Evolutionary conservation across 495 filamentous ascomycete species (phyloP).

Genomic region (Cryomyces antarcticus): DNA sequence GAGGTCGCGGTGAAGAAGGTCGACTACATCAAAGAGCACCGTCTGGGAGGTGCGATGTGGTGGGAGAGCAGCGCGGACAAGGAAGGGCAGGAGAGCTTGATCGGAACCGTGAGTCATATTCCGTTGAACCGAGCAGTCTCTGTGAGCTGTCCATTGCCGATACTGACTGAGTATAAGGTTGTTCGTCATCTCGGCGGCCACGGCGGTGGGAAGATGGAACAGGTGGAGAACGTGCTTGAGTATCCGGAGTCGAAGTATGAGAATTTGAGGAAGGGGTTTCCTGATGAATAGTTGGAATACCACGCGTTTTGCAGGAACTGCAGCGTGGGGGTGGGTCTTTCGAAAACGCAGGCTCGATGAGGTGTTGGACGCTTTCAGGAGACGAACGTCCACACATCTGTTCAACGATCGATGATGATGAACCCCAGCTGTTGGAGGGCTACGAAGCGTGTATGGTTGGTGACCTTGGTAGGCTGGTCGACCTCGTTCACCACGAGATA

Average conservation of each 20-base stretch:
- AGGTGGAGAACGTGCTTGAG: slow-evolving; percentile 5
- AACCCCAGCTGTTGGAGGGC: too few relatives aligned
- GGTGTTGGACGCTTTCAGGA: too few relatives aligned
- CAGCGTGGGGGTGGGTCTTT: too few relatives aligned
- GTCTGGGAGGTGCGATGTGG: slow-evolving; percentile 70
- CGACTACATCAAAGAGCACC: slow-evolving; percentile 36
- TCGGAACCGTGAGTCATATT: not conserved
- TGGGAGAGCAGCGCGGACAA: slow-evolving; percentile 75
- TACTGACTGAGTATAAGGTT: not conserved
- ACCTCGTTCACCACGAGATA: too few relatives aligned
- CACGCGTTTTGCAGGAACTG: too few relatives aligned
- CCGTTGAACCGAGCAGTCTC: not conserved
- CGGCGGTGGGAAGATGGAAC: slow-evolving; percentile 8
- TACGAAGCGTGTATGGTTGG: too few relatives aligned
- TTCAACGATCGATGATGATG: too few relatives aligned
- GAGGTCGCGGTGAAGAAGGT: slow-evolving; percentile 39
- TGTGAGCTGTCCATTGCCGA: not conserved
- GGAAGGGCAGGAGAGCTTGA: slow-evolving; percentile 16
- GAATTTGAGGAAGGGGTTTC: slow-evolving; percentile 10
- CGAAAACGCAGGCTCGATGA: too few relatives aligned
- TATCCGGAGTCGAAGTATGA: slow-evolving; percentile 13
- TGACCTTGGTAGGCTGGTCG: too few relatives aligned
- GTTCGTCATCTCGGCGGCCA: slow-evolving; percentile 6
- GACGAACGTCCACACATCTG: too few relatives aligned
- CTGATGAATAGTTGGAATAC: not conserved